Evolutionary conservation across 495 filamentous ascomycete genomes (phyloP).

Genomic region (Margaritispora aquatica): DNA sequence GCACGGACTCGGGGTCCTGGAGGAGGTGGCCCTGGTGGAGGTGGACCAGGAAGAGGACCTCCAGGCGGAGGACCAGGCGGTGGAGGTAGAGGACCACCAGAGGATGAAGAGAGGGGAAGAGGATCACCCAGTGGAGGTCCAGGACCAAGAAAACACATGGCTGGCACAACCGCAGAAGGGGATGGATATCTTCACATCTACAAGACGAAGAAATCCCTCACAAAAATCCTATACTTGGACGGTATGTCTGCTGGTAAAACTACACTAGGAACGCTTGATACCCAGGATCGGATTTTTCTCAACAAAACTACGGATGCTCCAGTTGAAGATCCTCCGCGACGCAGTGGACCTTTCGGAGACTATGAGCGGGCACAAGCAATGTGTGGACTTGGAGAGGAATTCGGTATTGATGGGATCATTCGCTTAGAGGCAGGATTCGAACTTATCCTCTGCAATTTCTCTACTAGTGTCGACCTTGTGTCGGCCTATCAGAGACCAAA

Average conservation of each 20-base stretch:
- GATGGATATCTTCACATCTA: conserved; percentile 52
- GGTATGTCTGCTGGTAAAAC: conserved; percentile 56
- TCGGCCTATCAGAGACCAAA: conserved; percentile 15
- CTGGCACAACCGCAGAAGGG: conserved; percentile 2
- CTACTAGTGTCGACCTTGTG: conserved; percentile 7
- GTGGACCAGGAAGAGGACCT: not conserved
- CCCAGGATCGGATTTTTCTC: conserved; percentile 11
- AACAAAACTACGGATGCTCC: not conserved
- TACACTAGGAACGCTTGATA: conserved; percentile 52
- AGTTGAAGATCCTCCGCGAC: conserved; percentile 9
- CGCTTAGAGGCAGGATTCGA: conserved; percentile 68
- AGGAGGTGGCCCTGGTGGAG: not conserved
- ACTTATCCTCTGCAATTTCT: conserved; percentile 60
- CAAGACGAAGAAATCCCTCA: conserved; percentile 37
- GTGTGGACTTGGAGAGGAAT: conserved; percentile 43
- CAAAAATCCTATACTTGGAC: conserved; percentile 52
- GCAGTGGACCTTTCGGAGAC: conserved; percentile 27
- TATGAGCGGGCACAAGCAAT: conserved; percentile 37
- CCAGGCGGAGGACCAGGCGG: not conserved
- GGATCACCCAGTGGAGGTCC: not conserved
- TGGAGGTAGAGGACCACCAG: not conserved
- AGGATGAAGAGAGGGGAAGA: not conserved
- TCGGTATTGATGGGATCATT: conserved; percentile 54
- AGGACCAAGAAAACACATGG: not conserved
- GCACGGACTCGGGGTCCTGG: conserved; percentile 19